These are phyloP conservation scores for Geosiphon pyriformis DNA, from an alignment of 192 early-diverging fungal genomes.

Conservation along the genomic window DNA sequence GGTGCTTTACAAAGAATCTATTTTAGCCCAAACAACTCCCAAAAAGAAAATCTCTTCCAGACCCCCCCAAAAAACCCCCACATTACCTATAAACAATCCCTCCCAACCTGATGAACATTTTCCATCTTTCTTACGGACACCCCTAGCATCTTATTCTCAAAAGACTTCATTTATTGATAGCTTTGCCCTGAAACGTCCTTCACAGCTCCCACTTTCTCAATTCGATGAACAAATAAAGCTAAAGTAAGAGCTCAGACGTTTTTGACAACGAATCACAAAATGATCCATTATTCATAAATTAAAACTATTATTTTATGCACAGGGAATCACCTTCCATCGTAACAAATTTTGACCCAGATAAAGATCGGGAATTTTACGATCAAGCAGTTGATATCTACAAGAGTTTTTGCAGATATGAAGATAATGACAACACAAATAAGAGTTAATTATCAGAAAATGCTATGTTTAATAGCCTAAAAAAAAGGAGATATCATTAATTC, in stretches of 20 bases:
- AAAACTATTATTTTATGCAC: not conserved
- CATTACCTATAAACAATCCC: not conserved
- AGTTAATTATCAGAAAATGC: not conserved
- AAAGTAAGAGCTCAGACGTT: too few relatives aligned
- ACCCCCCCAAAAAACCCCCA: not conserved
- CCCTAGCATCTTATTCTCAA: not conserved
- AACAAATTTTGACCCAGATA: conserved; percentile 25
- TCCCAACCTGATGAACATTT: not conserved
- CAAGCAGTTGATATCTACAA: conserved; percentile 7
- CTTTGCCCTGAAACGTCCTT: conserved; percentile 14
- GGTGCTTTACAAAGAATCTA: not conserved
- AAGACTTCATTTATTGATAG: not conserved
- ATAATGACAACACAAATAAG: not conserved
- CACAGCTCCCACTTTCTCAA: conserved; percentile 10
- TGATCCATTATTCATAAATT: not conserved
- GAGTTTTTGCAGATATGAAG: not conserved
- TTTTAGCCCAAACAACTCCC: conserved; percentile 18
- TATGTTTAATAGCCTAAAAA: too few relatives aligned
- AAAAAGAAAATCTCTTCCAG: not conserved
- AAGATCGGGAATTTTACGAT: conserved; percentile 16
- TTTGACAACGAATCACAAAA: too few relatives aligned
- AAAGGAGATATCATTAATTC: too few relatives aligned
- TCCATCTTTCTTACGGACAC: not conserved
- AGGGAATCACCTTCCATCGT: conserved; percentile 13
- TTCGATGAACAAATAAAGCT: conserved; percentile 11